A percentile compares a stretch with the other conserved stretches of the same genome.
phyloP scores from a whole-genome alignment of 805 yeast species.

The Candida patagonica region DNA sequence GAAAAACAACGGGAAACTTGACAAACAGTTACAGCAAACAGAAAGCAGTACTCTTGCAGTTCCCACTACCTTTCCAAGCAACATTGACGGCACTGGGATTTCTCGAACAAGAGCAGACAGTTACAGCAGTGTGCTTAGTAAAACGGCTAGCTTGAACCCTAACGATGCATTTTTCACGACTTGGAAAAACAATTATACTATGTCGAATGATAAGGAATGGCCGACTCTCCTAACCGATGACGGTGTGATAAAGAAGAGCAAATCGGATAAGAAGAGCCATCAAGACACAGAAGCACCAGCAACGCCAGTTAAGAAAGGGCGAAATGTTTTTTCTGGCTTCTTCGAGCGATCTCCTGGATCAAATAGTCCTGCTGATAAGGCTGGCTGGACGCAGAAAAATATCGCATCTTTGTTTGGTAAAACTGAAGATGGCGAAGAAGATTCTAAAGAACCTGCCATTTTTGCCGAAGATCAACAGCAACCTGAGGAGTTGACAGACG shows the following conservation, averaged over 20 bases:
- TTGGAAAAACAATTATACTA: conserved; percentile 5
- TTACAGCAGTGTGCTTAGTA: conserved; percentile 7
- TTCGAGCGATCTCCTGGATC: conserved; percentile 4
- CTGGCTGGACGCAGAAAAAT: conserved; percentile 13
- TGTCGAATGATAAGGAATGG: neutral
- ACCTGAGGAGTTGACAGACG: neutral
- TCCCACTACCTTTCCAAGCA: neutral
- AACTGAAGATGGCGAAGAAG: conserved; percentile 12
- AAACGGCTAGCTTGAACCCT: conserved; percentile 5
- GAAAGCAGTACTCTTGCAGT: neutral
- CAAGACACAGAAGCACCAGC: neutral
- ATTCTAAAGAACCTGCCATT: conserved; percentile 9
- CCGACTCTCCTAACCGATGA: neutral
- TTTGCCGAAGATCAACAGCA: conserved; percentile 6
- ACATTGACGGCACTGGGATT: conserved; percentile 1
- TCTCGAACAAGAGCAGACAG: conserved; percentile 16
- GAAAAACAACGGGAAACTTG: neutral
- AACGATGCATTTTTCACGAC: conserved; percentile 6
- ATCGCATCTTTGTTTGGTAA: conserved; percentile 19
- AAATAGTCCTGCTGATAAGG: neutral
- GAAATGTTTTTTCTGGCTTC: conserved; percentile 1
- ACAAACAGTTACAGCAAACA: neutral
- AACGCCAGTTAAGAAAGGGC: neutral
- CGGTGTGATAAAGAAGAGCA: neutral
- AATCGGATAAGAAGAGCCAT: neutral